Base-by-base conservation (phyloP, 1,139 yeast genomes). In the Nematodospora anomalae region DNA sequence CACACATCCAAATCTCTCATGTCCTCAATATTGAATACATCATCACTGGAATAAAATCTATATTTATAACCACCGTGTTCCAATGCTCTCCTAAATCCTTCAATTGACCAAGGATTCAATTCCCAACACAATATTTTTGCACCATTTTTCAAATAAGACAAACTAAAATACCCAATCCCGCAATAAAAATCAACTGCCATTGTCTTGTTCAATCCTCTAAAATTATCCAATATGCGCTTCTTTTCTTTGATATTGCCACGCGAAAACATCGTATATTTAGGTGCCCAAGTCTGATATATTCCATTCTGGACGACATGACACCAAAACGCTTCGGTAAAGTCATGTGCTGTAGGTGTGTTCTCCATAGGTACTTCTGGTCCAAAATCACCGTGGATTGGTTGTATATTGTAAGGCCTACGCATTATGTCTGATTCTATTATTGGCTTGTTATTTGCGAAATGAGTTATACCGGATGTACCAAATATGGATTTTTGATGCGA, bases 201-300 rank as follows among this genome's bases (percentile, higher is more conserved):
- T 0, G 68, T 61, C 6, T 55, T 65, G 6, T 50, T 40, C 3
- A 79, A 60, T 9, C 56, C 49, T 6, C 42, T 41, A 51, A 67
- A 73, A 4, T 45, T 47, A 20, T 64, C 65, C 35, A 83, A 55
- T 0, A 88, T 71, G 15, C 96, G 60, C 11, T 79, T 74, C 57
- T 88, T 88, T 52, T 88, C 96, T 45, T 82, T 83, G 47, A 88
- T 77, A 52, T 88, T 88, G 0, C 96, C 96, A n/a, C 96, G 60
- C 26, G 90, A 81, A 53, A 88, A 88, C 96, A 88, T 88, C 9
- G 95, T 86, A 52, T 79, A 83, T 36, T 71, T 55, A 0, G 96
- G 96, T 3, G 92, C 86, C 96, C 96, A 88, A 3, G 76, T 71
- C 52, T 88, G 96, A 43, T 57, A 65, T 4, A 88, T 78, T 1